Conservation (phyloP, 2,329 filamentous ascomycete genomes). For the Pestalotiopsis sp. region DNA sequence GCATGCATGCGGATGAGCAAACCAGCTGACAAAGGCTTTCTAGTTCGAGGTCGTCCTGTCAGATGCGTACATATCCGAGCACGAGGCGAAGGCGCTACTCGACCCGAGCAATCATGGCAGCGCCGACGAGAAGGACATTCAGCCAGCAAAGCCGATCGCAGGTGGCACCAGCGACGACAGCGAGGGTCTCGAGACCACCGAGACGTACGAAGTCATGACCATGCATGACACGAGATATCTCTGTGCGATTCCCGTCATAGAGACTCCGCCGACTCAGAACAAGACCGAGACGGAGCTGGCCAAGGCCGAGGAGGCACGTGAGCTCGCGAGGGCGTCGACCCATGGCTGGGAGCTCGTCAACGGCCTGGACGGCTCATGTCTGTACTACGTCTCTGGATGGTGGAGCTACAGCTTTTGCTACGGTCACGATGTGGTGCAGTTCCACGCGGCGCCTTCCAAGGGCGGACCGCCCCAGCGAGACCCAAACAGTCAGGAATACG, state of each 20-base stretch:
- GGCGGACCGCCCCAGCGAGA: constrained; percentile 79
- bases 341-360: constrained; percentile 80
- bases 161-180: constrained; percentile 16
- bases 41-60: constrained; percentile 83
- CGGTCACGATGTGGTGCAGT: constrained; percentile 83
- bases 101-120: constrained; percentile 38
- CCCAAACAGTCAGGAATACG: constrained; percentile 72
- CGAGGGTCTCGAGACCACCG: constrained; percentile 32
- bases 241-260: constrained; percentile 79
- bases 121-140: constrained; percentile 33
- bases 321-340: constrained; percentile 75
- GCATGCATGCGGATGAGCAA: neutral
- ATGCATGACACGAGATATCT: constrained; percentile 73
- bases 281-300: constrained; percentile 69
- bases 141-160: constrained; percentile 25
- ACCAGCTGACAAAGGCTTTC: constrained; percentile 10
- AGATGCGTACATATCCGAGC: constrained; percentile 70
- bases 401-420: constrained; percentile 98
- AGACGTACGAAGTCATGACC: constrained; percentile 74
- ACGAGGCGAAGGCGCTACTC: constrained; percentile 67
- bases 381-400: constrained; percentile 85
- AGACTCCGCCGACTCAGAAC: constrained; percentile 57
- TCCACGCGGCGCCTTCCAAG: constrained; percentile 76
- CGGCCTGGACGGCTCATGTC: constrained; percentile 76
- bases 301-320: constrained; percentile 76